Conservation (phyloP, 148 eudicot genomes). For the Agrostemma githago region DNA sequence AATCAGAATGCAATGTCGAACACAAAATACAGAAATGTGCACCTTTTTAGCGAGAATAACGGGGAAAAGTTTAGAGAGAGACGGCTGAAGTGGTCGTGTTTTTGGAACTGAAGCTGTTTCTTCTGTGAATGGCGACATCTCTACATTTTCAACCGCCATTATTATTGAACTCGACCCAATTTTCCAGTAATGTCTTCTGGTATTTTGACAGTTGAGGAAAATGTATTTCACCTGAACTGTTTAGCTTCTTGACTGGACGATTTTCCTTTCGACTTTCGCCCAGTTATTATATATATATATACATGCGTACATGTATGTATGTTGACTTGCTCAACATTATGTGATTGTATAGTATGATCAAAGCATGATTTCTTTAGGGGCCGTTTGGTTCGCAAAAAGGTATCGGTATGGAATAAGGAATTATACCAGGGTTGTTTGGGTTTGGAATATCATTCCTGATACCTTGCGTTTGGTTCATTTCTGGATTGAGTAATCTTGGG, state of each 20-base stretch:
- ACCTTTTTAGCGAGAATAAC: conserved; percentile 9
- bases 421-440: too few relatives aligned
- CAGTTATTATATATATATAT: background rate
- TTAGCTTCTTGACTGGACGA: background rate
- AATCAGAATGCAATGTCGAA: background rate
- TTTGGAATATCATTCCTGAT: too few relatives aligned
- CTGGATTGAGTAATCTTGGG: too few relatives aligned
- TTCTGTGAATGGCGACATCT: conserved; percentile 2
- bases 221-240: background rate
- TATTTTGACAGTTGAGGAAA: too few relatives aligned
- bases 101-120: background rate
- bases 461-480: too few relatives aligned
- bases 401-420: too few relatives aligned
- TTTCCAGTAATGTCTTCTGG: too few relatives aligned
- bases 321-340: background rate
- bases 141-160: conserved; percentile 15
- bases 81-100: background rate
- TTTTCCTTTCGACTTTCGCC: background rate
- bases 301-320: background rate
- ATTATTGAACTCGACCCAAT: background rate
- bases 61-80: conserved; percentile 4
- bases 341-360: background rate
- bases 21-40: background rate
- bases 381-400: too few relatives aligned
- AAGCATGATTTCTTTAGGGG: background rate